Evolutionary conservation across 179 eudicot species (phyloP).

Genomic region (Amaranthus tricolor): DNA sequence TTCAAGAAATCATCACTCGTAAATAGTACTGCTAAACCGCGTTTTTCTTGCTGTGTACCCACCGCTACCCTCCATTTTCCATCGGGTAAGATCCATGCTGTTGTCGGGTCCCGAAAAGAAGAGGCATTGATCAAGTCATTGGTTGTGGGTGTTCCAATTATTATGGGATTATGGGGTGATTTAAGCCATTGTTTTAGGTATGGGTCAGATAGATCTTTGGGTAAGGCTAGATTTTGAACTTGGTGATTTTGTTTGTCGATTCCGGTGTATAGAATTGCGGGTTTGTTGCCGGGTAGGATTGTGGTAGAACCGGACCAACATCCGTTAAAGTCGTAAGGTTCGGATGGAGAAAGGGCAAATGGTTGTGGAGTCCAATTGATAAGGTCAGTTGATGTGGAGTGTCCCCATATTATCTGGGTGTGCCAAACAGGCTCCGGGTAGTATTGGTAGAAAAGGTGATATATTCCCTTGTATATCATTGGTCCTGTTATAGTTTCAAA

Average conservation of each 20-base stretch:
- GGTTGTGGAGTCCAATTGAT: conserved; percentile 53
- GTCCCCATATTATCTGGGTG: conserved; percentile 48
- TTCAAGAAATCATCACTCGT: conserved; percentile 45
- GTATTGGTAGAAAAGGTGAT: conserved; percentile 59
- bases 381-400: conserved; percentile 51
- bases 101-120: conserved; percentile 34
- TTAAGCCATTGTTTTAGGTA: conserved; percentile 35
- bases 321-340: conserved; percentile 40
- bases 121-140: conserved; percentile 7
- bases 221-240: conserved; percentile 33
- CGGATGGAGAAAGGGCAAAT: conserved; percentile 36
- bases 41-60: conserved; percentile 25
- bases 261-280: conserved; percentile 35
- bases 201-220: conserved; percentile 33
- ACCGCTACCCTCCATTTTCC: conserved; percentile 39
- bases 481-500: conserved; percentile 14
- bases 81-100: conserved; percentile 34
- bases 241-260: conserved; percentile 4
- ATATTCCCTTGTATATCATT: conserved; percentile 47
- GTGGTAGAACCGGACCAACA: conserved; percentile 67
- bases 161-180: conserved; percentile 29
- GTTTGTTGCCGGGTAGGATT: conserved; percentile 42
- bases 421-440: conserved; percentile 48
- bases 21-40: conserved; percentile 44
- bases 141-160: conserved; percentile 2